Conservation (phyloP, 2,329 filamentous ascomycete species). For the Botrytis sinoallii region DNA sequence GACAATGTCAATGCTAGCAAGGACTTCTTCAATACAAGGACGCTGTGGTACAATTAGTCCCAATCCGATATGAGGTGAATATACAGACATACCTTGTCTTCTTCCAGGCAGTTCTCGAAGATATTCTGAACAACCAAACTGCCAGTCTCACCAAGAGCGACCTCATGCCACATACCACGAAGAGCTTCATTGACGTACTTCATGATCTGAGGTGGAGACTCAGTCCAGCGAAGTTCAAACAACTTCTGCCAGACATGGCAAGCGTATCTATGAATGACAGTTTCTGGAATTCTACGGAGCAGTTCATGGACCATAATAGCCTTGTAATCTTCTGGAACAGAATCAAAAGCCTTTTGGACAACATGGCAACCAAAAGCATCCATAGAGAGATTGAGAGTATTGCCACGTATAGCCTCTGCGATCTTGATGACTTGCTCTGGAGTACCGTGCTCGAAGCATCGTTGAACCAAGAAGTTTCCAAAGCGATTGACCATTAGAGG, state of each 20-base stretch:
- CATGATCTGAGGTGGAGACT: constrained; percentile 97
- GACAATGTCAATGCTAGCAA: constrained; percentile 92
- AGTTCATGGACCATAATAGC: constrained; percentile 98
- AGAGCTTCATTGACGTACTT: constrained; percentile 95
- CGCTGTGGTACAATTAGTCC: constrained; percentile 55
- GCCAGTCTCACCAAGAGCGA: constrained; percentile 93
- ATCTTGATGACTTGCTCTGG: constrained; percentile 93
- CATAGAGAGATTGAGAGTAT: constrained; percentile 93
- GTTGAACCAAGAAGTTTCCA: constrained; percentile 96
- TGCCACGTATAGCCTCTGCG: constrained; percentile 88
- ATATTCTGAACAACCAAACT: constrained; percentile 99
- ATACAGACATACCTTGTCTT: constrained; percentile 75
- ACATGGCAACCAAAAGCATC: constrained; percentile 98
- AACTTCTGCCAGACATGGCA: constrained; percentile 99
- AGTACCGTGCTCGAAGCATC: constrained; percentile 97
- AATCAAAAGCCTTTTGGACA: constrained; percentile 97
- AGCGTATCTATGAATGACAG: constrained; percentile 96
- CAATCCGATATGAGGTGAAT: neutral
- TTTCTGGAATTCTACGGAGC: constrained; percentile 91
- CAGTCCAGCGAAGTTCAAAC: constrained; percentile 94
- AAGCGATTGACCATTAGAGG: constrained; percentile 98
- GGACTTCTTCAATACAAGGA: constrained; percentile 93
- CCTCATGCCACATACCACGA: constrained; percentile 97
- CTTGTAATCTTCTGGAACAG: constrained; percentile 96
- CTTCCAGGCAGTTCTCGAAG: constrained; percentile 97